Evolutionary conservation across 208 protist genomes (phyloP).

Genomic region (Wallacemonas sp.): DNA sequence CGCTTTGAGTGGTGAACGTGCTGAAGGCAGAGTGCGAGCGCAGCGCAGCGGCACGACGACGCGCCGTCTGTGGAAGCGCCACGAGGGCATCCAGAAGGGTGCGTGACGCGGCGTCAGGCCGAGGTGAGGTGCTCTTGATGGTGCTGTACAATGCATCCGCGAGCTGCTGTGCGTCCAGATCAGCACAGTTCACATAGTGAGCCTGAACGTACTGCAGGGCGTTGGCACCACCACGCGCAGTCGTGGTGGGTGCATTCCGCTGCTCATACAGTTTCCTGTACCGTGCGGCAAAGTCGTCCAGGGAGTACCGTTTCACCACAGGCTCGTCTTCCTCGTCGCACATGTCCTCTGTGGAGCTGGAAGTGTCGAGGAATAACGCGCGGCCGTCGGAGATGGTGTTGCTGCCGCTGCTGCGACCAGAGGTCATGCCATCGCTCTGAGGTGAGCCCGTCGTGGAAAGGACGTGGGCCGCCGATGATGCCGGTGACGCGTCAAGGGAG

Average conservation of each 20-base stretch:
- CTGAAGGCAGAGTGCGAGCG: too few relatives aligned
- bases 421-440: neutral
- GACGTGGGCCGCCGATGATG: neutral
- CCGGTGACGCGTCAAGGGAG: neutral
- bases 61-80: constrained; percentile 18
- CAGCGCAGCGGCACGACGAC: neutral
- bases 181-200: constrained; percentile 85
- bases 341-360: neutral
- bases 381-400: neutral
- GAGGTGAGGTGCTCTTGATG: constrained; percentile 36
- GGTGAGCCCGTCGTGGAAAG: neutral
- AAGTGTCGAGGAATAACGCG: neutral
- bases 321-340: neutral
- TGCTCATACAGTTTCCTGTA: constrained; percentile 32
- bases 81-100: constrained; percentile 31
- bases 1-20: too few relatives aligned
- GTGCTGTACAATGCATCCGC: constrained; percentile 41
- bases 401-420: constrained; percentile 3
- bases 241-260: constrained; percentile 5
- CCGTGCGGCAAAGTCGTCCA: constrained; percentile 14
- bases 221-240: neutral
- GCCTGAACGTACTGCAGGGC: constrained; percentile 36
- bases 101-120: constrained; percentile 31
- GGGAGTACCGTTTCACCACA: neutral
- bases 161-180: constrained; percentile 48